Conservation (phyloP, 441 rosid species). For the Francoa sonchifolia region DNA sequence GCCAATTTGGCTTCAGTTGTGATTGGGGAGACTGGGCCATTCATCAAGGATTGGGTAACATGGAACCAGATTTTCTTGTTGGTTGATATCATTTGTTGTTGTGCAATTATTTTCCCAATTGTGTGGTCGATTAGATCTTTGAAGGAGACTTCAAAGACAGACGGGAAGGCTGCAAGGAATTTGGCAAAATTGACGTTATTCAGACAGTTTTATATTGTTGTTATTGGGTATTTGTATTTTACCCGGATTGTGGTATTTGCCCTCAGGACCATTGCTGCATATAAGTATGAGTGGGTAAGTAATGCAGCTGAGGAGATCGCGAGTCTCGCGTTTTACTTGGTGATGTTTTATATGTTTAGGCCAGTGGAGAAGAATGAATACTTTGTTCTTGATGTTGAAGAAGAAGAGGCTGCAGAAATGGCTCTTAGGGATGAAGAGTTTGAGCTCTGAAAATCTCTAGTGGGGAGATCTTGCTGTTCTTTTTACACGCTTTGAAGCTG, state of each 20-base stretch:
- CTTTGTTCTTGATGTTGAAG: slow-evolving; percentile 75
- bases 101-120: slow-evolving; percentile 83
- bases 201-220: slow-evolving; percentile 85
- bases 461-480: background rate
- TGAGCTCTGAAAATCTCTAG: slow-evolving; percentile 50
- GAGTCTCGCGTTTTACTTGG: slow-evolving; percentile 47
- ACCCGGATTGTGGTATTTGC: slow-evolving; percentile 95
- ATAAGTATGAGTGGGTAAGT: slow-evolving; percentile 88
- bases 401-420: slow-evolving; percentile 83
- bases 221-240: slow-evolving; percentile 74
- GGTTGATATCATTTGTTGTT: slow-evolving; percentile 84
- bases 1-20: slow-evolving; percentile 84
- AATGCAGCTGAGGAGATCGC: slow-evolving; percentile 84
- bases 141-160: slow-evolving; percentile 84
- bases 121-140: slow-evolving; percentile 86
- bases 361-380: slow-evolving; percentile 86
- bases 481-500: background rate
- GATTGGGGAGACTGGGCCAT: slow-evolving; percentile 93
- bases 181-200: slow-evolving; percentile 69
- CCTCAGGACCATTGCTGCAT: slow-evolving; percentile 73
- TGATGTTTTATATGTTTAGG: slow-evolving; percentile 91
- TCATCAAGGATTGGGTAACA: slow-evolving; percentile 80
- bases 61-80: slow-evolving; percentile 88
- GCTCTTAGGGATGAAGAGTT: slow-evolving; percentile 79
- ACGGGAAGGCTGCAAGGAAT: slow-evolving; percentile 81